phyloP scores from a whole-genome alignment of 345 rosid species.

The Trapa incisa region DNA sequence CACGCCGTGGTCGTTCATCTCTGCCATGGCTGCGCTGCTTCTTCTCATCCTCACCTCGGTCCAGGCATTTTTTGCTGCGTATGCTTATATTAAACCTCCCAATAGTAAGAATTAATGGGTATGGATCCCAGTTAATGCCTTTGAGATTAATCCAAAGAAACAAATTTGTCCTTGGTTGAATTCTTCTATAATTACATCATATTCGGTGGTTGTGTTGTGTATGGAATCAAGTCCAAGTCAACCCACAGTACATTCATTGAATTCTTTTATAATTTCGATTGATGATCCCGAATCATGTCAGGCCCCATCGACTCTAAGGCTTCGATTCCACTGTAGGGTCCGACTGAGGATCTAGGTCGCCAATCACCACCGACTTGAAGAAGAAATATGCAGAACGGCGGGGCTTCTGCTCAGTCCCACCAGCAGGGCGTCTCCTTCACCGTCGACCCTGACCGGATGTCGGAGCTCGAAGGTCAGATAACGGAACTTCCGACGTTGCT shows the following conservation, averaged over 20 bases:
- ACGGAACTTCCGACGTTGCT: slow-evolving; percentile 15
- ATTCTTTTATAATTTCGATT: too few relatives aligned
- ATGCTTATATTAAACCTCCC: slow-evolving; percentile 8
- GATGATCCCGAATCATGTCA: background rate
- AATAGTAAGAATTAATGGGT: too few relatives aligned
- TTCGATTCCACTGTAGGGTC: background rate
- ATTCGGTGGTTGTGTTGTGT: too few relatives aligned
- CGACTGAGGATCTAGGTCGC: background rate
- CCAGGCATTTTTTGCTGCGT: slow-evolving; percentile 27
- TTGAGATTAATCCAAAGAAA: too few relatives aligned
- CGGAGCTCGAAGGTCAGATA: slow-evolving; percentile 10
- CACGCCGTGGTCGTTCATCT: slow-evolving; percentile 52
- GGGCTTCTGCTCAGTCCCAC: background rate
- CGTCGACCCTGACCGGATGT: background rate
- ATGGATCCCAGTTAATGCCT: too few relatives aligned
- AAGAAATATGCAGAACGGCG: background rate
- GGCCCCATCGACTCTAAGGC: too few relatives aligned
- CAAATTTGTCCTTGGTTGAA: too few relatives aligned
- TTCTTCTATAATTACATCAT: too few relatives aligned
- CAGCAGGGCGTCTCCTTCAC: background rate
- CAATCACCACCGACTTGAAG: background rate
- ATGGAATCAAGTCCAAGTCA: background rate
- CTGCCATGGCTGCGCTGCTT: slow-evolving; percentile 32
- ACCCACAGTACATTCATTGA: background rate
- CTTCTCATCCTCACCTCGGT: slow-evolving; percentile 32